These are phyloP conservation scores for Adansonia madagascariensis DNA, from an alignment of 441 rosid genomes.

Conservation along the genomic window DNA sequence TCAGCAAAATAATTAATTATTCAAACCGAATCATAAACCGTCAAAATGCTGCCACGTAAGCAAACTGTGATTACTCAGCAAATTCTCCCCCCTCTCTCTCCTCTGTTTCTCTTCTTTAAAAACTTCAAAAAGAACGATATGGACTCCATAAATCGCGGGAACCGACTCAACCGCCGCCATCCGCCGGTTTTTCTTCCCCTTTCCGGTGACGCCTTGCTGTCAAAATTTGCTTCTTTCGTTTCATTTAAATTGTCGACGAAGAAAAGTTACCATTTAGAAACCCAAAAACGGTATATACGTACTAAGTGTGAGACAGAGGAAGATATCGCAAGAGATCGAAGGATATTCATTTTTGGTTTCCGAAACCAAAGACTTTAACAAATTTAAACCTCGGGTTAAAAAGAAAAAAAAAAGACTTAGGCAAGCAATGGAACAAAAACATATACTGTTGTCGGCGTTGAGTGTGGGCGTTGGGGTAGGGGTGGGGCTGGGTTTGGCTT, in stretches of 20 bases:
- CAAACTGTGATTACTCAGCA: slow-evolving; percentile 24
- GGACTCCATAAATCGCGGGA: slow-evolving; percentile 42
- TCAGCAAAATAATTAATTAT: not conserved
- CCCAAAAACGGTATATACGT: not conserved
- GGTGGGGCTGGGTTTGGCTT: slow-evolving; percentile 59
- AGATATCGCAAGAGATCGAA: slow-evolving; percentile 9
- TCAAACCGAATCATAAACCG: slow-evolving; percentile 27
- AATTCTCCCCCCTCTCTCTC: not conserved
- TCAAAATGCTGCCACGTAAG: slow-evolving; percentile 35
- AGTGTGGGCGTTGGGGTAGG: slow-evolving; percentile 73
- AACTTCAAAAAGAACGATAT: slow-evolving; percentile 11
- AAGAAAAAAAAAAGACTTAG: not conserved
- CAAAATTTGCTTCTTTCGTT: slow-evolving; percentile 34
- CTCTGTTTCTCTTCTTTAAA: slow-evolving; percentile 16
- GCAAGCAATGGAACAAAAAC: slow-evolving; percentile 57
- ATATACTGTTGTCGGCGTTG: slow-evolving; percentile 60
- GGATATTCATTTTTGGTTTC: not conserved
- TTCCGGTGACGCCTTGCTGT: slow-evolving; percentile 23
- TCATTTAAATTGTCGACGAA: not conserved
- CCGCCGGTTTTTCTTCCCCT: slow-evolving; percentile 16
- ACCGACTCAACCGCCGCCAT: slow-evolving; percentile 16
- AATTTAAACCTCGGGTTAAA: not conserved
- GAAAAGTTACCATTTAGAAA: slow-evolving; percentile 10
- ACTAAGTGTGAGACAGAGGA: not conserved
- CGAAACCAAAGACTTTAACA: not conserved